A percentile compares a stretch with the other conserved stretches of the same genome.
Evolutionary conservation across 2,329 filamentous ascomycete genomes (phyloP).

Genomic region (Phyllosticta citribraziliensis): DNA sequence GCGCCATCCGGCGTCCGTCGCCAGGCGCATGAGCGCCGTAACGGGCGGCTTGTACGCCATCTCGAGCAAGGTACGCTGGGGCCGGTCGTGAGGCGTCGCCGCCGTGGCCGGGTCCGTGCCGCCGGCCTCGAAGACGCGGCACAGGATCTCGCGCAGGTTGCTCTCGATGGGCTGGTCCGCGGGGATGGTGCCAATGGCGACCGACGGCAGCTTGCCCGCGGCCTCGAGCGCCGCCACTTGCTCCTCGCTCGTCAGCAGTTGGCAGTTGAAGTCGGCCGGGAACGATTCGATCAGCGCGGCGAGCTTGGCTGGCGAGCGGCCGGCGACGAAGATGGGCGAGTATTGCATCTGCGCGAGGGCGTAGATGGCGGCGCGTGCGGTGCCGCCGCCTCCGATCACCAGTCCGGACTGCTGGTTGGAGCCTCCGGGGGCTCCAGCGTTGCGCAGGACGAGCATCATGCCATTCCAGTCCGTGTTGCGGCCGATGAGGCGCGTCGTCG

Average conservation of each 20-base stretch:
- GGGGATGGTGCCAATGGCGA: constrained; percentile 84
- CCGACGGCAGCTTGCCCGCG: constrained; percentile 45
- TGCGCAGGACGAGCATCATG: constrained; percentile 70
- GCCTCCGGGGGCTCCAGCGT: constrained; percentile 43
- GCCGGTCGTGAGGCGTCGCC: constrained; percentile 25
- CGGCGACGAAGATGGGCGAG: constrained; percentile 76
- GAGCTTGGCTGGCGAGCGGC: constrained; percentile 62
- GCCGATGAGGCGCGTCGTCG: constrained; percentile 52
- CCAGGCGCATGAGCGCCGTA: constrained; percentile 78
- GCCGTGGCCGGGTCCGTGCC: constrained; percentile 34
- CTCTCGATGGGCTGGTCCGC: constrained; percentile 75
- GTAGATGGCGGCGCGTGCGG: constrained; percentile 82
- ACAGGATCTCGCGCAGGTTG: constrained; percentile 56
- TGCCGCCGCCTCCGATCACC: constrained; percentile 86
- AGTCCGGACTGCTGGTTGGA: constrained; percentile 43
- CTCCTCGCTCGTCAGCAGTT: constrained; percentile 46
- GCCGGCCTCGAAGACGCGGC: constrained; percentile 37
- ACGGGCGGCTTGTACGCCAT: constrained; percentile 91
- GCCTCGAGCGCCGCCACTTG: constrained; percentile 41
- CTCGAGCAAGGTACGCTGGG: constrained; percentile 58
- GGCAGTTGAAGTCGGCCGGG: constrained; percentile 60
- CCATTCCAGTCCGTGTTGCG: constrained; percentile 96
- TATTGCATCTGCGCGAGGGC: constrained; percentile 77
- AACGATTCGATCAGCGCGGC: constrained; percentile 60
- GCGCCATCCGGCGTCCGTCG: constrained; percentile 66